Base-by-base conservation (phyloP, 1,139 yeast species). In the Wickerhamiella pararugosa region DNA sequence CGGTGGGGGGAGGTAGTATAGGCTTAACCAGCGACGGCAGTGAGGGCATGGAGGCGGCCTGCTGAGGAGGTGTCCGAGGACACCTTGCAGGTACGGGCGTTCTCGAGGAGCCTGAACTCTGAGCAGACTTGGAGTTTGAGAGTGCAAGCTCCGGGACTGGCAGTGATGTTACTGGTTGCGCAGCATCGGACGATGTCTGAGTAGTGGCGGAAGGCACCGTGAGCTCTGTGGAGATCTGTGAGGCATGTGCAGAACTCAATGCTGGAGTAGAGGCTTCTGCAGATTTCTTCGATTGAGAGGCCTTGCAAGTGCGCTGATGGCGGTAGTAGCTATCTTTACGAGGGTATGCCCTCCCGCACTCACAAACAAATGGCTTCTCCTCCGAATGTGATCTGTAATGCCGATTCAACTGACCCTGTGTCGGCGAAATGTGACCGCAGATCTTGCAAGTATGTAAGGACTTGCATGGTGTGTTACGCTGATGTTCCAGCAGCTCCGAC, bases 291-390 rank as follows among this genome's bases (percentile, higher is more conserved):
- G 21, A 15, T 15, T 15, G 21, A 4, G 21, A 15, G 21, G 21
- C 21, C 26, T 33, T 29, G 39, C 43, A 40, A 5, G 33, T 28
- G 10, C 43, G 32, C 39, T 40, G 39, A 30, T 40, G 43, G 25
- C 43, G 43, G 31, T 40, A 40, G 27, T 32, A 40, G 15, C 36
- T 29, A 32, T 40, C 43, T 21, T 40, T 40, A 21, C 43, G 39
- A 9, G 43, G 43, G 34, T 40, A 40, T n/a, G 43, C 43, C 5
- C 43, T 15, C 30, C 43, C 43, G 32, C 97, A 74, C 45, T 92
- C 97, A 61, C 98, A 90, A 25, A 90, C 94, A 61, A 82, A 90
- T 1, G 98, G 98, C 59, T 87, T 90, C 59, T 90, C 98, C 58
- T 87, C 84, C 5, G 98, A 90, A 59, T 90, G 98, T 1, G 94